These are phyloP conservation scores for Casuarina glauca DNA, from an alignment of 306 rosid species.

Conservation along the genomic window DNA sequence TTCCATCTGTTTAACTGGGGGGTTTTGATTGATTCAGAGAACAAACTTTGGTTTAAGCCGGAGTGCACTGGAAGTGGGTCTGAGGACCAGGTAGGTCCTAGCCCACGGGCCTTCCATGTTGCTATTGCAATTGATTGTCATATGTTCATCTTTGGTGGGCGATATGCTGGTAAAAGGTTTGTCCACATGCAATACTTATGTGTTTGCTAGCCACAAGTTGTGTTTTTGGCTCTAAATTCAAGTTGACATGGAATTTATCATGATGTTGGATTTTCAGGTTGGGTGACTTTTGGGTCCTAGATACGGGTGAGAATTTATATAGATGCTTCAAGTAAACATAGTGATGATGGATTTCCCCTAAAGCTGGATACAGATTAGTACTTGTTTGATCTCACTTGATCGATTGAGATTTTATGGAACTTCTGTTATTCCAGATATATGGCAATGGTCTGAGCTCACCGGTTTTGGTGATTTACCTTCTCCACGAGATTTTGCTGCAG, in stretches of 20 bases:
- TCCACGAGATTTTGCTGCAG: slow-evolving; percentile 88
- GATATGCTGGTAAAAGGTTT: slow-evolving; percentile 76
- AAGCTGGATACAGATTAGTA: slow-evolving; percentile 14
- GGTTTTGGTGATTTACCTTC: slow-evolving; percentile 96
- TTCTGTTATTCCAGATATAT: slow-evolving; percentile 63
- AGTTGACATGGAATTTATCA: slow-evolving; percentile 14
- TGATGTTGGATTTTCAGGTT: slow-evolving; percentile 56
- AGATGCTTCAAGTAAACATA: slow-evolving; percentile 4
- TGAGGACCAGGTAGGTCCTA: slow-evolving; percentile 81
- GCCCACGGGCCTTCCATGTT: slow-evolving; percentile 87
- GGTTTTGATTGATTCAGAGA: slow-evolving; percentile 50
- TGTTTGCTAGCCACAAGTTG: slow-evolving; percentile 3
- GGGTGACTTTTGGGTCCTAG: slow-evolving; percentile 99
- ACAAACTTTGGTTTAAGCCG: slow-evolving; percentile 80
- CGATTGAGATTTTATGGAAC: slow-evolving; percentile 13
- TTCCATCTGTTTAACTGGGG: background rate
- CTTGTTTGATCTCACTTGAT: slow-evolving; percentile 16
- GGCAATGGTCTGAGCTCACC: slow-evolving; percentile 99
- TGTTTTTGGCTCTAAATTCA: background rate
- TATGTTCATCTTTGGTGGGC: slow-evolving; percentile 97
- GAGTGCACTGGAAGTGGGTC: slow-evolving; percentile 88
- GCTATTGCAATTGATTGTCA: slow-evolving; percentile 93
- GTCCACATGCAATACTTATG: slow-evolving; percentile 4
- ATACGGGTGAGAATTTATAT: slow-evolving; percentile 62
- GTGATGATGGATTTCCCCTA: background rate